These are phyloP conservation scores for Pleurotus platypus DNA, from an alignment of 768 basidiomycete species.

Conservation along the genomic window DNA sequence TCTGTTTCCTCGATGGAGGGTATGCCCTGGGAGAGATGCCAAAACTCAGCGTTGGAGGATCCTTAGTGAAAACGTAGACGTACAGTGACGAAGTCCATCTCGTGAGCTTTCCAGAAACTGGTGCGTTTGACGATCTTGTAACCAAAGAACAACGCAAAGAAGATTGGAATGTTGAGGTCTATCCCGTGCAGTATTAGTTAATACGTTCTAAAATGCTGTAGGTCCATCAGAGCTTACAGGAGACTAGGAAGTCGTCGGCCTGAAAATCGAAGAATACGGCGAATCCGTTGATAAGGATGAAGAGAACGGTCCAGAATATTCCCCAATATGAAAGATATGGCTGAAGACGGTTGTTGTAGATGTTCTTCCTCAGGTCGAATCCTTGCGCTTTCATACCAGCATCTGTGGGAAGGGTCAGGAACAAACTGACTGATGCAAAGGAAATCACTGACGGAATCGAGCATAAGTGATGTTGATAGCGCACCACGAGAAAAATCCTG, in stretches of 20 bases:
- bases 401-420: conserved; percentile 26
- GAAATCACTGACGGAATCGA: conserved; percentile 45
- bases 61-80: conserved; percentile 15
- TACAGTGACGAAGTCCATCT: conserved; percentile 72
- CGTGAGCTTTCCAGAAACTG: conserved; percentile 46
- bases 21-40: conserved; percentile 41
- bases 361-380: conserved; percentile 54
- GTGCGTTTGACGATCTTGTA: conserved; percentile 38
- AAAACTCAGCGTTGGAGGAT: no score
- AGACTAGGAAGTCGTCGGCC: conserved; percentile 45
- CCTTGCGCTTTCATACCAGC: conserved; percentile 65
- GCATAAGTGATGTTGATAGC: conserved; percentile 71
- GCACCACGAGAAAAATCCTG: conserved; percentile 66
- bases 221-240: conserved; percentile 36
- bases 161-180: conserved; percentile 44
- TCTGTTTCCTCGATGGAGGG: conserved; percentile 70
- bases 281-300: conserved; percentile 51
- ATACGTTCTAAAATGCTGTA: neutral
- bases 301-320: conserved; percentile 57
- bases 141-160: conserved; percentile 34
- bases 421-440: neutral
- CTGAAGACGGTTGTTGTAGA: conserved; percentile 59
- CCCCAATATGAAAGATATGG: conserved; percentile 73
- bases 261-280: conserved; percentile 66
- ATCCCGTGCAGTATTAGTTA: neutral